These are phyloP conservation scores for Rehmannia glutinosa DNA, from an alignment of 257 asterid genomes.

Conservation along the genomic window DNA sequence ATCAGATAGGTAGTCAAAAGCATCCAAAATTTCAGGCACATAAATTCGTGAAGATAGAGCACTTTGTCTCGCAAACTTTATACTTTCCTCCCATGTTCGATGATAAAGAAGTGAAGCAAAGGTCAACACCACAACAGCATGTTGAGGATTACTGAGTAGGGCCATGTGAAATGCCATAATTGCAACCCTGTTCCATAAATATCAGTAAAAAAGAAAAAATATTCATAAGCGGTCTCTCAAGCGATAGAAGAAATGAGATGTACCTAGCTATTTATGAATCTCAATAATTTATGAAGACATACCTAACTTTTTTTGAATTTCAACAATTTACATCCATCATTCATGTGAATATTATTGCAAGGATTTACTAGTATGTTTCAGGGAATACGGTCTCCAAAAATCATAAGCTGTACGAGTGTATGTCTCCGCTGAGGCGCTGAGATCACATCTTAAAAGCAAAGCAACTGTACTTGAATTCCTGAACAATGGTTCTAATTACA, in stretches of 20 bases:
- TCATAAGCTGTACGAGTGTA: neutral
- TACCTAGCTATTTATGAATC: neutral
- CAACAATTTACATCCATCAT: neutral
- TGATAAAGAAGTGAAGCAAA: constrained; percentile 74
- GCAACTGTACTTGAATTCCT: no score
- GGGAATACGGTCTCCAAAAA: neutral
- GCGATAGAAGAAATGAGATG: neutral
- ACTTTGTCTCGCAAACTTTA: constrained; percentile 55
- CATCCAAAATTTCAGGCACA: constrained; percentile 60
- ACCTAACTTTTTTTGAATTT: neutral
- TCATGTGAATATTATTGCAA: neutral
- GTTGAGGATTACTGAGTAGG: constrained; percentile 58
- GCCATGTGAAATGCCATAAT: constrained; percentile 72
- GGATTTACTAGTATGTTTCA: neutral
- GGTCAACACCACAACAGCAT: constrained; percentile 59
- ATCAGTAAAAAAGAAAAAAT: constrained; percentile 10
- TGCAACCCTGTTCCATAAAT: constrained; percentile 64
- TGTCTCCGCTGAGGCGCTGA: neutral
- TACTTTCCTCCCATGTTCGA: constrained; percentile 63
- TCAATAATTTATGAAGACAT: neutral
- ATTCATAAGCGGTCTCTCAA: constrained; percentile 14
- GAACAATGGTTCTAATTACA: neutral
- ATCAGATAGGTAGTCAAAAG: constrained; percentile 39
- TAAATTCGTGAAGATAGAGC: constrained; percentile 38
- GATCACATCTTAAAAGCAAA: neutral